Base-by-base conservation (phyloP, 495 filamentous ascomycete genomes). In the Xanthoparmelia taractica region DNA sequence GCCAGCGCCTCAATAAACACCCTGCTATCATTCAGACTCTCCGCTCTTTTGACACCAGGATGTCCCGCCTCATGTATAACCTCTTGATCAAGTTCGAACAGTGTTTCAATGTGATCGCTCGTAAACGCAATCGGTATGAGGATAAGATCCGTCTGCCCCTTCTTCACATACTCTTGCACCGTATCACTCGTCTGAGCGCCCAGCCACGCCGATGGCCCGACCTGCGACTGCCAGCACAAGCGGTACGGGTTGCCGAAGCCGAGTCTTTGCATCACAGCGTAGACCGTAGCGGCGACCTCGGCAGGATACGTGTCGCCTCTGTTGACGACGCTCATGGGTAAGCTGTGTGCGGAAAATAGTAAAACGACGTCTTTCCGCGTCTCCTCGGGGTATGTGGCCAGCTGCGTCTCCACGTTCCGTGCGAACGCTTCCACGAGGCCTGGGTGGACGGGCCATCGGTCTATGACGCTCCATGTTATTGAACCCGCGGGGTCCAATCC, bases 121-220 rank as follows among this genome's bases (percentile, higher is more conserved):
- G 95, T 99, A 71, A 99, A 99, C 13, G 95, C 95, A 63, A 99
- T 94, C 2, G 95, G 95, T 64, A 99, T 91, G 5, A 99, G 80
- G 10, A 97, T 79, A 36, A 99, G 78, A 70, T 99, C 90, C 36
- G 87, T 93, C 71, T 96, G 88, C 3, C 92, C 93, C 72, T 94
- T 91, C 70, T 88, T 85, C 60, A 97, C 87, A 69, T 96, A 96
- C 40, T 88, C 79, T 71, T 91, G 83, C 18, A 99, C 95, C 0
- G 95, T 92, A 64, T 85, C 85, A 66, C 83, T 84, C 1, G 95
- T 97, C 73, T 97, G 95, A 37, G 95, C 92, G 17, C 95, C 95
- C 8, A 97, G 84, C 95, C 95, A 99, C 23, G 95, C 88, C 38
- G 84, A 87, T 3, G 95, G 95, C 20, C 95, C 95, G 58, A 99